These are phyloP conservation scores for Pseudopithomyces maydicus DNA, from an alignment of 2,329 filamentous ascomycete species.

Conservation along the genomic window DNA sequence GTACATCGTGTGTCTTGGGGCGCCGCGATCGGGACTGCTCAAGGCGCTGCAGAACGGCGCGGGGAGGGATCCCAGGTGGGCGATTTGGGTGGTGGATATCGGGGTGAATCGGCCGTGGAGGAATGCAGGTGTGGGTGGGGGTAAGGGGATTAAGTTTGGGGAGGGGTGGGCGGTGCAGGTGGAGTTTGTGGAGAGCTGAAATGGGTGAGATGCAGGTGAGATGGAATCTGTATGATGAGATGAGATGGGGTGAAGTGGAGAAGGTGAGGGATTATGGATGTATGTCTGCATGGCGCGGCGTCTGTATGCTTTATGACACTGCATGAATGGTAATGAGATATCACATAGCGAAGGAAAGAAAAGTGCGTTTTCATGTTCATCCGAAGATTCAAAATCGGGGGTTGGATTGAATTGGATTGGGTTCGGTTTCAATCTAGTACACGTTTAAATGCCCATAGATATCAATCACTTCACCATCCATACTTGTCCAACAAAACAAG, in stretches of 20 bases:
- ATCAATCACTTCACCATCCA: not conserved
- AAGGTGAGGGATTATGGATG: not conserved
- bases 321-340: not conserved
- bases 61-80: constrained; percentile 65
- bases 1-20: constrained; percentile 83
- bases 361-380: not conserved
- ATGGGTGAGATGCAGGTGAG: not conserved
- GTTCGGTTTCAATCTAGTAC: constrained; percentile 3
- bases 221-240: no score
- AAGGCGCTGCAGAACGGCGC: constrained; percentile 72
- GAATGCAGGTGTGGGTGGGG: constrained; percentile 78
- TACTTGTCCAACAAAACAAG: not conserved
- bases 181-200: constrained; percentile 42
- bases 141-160: constrained; percentile 87
- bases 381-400: constrained; percentile 1
- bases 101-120: constrained; percentile 86
- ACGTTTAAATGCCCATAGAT: not conserved
- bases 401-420: constrained; percentile 7
- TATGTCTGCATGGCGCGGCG: constrained; percentile 28
- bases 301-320: constrained; percentile 3
- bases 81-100: constrained; percentile 83
- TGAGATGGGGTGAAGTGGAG: no score
- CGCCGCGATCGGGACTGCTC: constrained; percentile 82
- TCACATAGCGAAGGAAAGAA: not conserved
- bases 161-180: constrained; percentile 83